Conservation (phyloP, 2,329 filamentous ascomycete species). For the Graphium sp. region DNA sequence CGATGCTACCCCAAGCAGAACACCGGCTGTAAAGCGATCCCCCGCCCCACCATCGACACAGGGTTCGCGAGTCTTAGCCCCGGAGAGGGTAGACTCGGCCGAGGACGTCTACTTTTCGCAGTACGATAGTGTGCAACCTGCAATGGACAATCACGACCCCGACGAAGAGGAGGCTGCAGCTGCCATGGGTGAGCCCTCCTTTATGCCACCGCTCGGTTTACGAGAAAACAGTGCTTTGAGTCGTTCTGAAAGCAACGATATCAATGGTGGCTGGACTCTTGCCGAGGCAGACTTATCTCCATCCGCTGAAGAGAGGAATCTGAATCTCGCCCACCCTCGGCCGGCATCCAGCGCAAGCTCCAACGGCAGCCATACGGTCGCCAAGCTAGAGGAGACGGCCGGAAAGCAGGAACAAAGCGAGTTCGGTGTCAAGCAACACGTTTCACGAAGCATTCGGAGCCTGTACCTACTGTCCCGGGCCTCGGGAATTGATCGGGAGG, state of each 20-base stretch:
- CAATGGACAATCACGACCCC: conserved; percentile 68
- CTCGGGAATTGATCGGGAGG: conserved; percentile 55
- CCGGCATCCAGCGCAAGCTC: conserved; percentile 41
- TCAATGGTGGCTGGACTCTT: conserved; percentile 23
- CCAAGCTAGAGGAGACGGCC: conserved; percentile 40
- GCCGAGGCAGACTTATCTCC: no score
- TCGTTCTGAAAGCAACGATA: no score
- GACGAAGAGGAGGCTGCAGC: conserved; percentile 36
- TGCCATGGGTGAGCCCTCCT: conserved; percentile 15
- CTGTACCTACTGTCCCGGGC: conserved; percentile 54
- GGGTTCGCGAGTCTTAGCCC: conserved; percentile 7
- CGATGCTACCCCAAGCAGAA: conserved; percentile 31
- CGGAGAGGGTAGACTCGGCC: conserved; percentile 16
- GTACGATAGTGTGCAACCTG: conserved; percentile 64
- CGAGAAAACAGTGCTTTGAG: conserved; percentile 12
- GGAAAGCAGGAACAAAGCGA: conserved; percentile 45
- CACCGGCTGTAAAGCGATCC: conserved; percentile 44
- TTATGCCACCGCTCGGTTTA: conserved; percentile 19
- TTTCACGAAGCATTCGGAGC: conserved; percentile 62
- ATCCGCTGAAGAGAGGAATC: conserved; percentile 18
- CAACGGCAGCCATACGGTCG: conserved; percentile 38
- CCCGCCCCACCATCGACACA: conserved; percentile 34
- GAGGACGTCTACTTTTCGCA: conserved; percentile 63
- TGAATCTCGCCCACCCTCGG: conserved; percentile 32
- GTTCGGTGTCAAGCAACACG: conserved; percentile 62